phyloP scores from a whole-genome alignment of 257 asterid species.

The Jaltomata sinuosa region DNA sequence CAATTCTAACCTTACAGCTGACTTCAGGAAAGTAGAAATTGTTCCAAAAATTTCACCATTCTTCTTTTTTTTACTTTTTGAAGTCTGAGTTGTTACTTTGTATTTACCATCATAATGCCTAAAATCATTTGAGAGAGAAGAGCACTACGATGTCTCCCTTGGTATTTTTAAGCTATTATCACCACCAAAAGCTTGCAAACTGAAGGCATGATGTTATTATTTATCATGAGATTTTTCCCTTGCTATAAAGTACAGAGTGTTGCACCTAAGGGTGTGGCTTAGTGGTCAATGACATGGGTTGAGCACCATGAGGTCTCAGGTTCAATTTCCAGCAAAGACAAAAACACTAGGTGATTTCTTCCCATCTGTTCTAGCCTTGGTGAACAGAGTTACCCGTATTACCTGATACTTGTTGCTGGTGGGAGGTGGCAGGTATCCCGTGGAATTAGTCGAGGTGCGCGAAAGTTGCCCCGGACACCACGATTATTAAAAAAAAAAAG shows the following conservation, averaged over 20 bases:
- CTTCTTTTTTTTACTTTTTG: not conserved
- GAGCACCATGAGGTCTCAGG: too few species aligned
- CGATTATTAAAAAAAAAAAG: too few species aligned
- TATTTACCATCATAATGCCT: not conserved
- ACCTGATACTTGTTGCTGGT: too few species aligned
- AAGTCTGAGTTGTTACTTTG: not conserved
- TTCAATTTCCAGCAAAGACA: too few species aligned
- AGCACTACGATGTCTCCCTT: not conserved
- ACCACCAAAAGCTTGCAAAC: not conserved
- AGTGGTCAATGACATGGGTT: too few species aligned
- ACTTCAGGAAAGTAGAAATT: not conserved
- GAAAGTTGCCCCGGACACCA: too few species aligned
- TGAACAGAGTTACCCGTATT: too few species aligned
- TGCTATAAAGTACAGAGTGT: not conserved
- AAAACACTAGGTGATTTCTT: too few species aligned
- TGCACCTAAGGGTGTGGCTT: too few species aligned
- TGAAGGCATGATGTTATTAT: not conserved
- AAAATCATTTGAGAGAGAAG: not conserved
- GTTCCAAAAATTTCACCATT: not conserved
- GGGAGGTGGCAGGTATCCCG: too few species aligned
- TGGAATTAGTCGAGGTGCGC: too few species aligned
- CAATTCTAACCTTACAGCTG: not conserved
- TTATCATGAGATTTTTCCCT: not conserved
- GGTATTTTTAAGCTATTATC: not conserved
- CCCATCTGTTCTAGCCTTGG: too few species aligned